Evolutionary conservation across 805 yeast species (phyloP).

Genomic region (Sugiyamaella lignohabitans): DNA sequence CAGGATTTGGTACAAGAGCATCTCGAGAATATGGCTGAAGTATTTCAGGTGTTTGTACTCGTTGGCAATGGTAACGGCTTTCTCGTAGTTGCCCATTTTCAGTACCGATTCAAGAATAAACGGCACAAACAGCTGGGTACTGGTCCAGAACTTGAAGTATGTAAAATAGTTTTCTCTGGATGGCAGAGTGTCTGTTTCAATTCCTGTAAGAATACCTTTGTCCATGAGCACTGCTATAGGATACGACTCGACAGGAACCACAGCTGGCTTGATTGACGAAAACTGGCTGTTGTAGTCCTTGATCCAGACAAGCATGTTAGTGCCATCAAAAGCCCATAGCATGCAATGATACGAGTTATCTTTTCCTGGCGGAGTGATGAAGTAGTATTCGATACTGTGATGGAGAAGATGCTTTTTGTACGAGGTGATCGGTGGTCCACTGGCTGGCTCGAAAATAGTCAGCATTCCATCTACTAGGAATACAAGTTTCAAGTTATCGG

Average conservation of each 20-base stretch:
- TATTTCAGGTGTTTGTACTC: slow-evolving; percentile 32
- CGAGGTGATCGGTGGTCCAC: slow-evolving; percentile 2
- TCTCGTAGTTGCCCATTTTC: slow-evolving; percentile 13
- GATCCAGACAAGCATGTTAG: slow-evolving; percentile 26
- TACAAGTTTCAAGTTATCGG: slow-evolving; percentile 17
- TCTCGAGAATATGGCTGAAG: slow-evolving; percentile 38
- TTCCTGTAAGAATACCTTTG: slow-evolving; percentile 44
- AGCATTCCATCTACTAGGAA: slow-evolving; percentile 36
- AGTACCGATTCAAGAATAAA: slow-evolving; percentile 28
- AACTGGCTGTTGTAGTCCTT: slow-evolving; percentile 39
- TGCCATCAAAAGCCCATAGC: slow-evolving; percentile 39
- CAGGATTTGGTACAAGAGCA: slow-evolving; percentile 33
- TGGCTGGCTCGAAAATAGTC: slow-evolving; percentile 23
- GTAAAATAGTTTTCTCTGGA: slow-evolving; percentile 31
- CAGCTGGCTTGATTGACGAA: slow-evolving; percentile 52
- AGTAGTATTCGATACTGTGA: slow-evolving; percentile 34
- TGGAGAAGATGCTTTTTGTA: slow-evolving; percentile 27
- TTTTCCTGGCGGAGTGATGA: slow-evolving; percentile 21
- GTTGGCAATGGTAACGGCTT: slow-evolving; percentile 25
- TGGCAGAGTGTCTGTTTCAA: slow-evolving; percentile 40
- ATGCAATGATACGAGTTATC: slow-evolving; percentile 20
- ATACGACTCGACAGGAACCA: slow-evolving; percentile 39
- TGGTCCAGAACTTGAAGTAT: slow-evolving; percentile 27
- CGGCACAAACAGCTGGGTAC: slow-evolving; percentile 32
- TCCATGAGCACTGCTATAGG: slow-evolving; percentile 43